These are phyloP conservation scores for Pharus latifolius DNA, from an alignment of 176 grass and related monocot species.

Conservation along the genomic window DNA sequence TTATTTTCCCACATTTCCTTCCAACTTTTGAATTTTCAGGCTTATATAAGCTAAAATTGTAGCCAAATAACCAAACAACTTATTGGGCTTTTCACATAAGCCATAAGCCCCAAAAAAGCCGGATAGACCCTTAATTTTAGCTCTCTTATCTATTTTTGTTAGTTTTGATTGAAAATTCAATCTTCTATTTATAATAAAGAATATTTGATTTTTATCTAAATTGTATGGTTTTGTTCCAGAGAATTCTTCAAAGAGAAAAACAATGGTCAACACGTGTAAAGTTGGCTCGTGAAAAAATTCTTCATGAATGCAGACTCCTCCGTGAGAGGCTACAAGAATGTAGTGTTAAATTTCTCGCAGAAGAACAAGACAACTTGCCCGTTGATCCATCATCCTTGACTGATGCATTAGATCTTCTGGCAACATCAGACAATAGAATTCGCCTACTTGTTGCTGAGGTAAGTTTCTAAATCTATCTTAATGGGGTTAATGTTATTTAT, in stretches of 20 bases:
- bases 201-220: not conserved
- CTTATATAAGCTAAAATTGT: too few relatives aligned
- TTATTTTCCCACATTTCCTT: too few relatives aligned
- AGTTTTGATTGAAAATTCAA: not conserved
- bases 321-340: conserved; percentile 74
- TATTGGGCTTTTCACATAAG: too few relatives aligned
- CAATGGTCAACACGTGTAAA: conserved; percentile 34
- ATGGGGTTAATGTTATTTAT: not conserved
- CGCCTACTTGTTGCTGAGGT: conserved; percentile 84
- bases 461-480: conserved; percentile 1
- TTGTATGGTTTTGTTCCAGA: conserved; percentile 34
- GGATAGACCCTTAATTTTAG: too few relatives aligned
- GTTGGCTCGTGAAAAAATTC: conserved; percentile 50
- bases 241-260: conserved; percentile 46
- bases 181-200: not conserved
- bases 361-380: conserved; percentile 53
- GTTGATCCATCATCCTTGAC: conserved; percentile 58
- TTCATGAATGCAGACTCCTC: conserved; percentile 71
- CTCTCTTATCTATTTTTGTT: not conserved
- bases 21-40: too few relatives aligned
- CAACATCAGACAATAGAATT: conserved; percentile 79
- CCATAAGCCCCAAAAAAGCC: too few relatives aligned
- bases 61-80: too few relatives aligned
- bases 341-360: conserved; percentile 61
- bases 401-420: conserved; percentile 62